Evolutionary conservation across 2,329 filamentous ascomycete genomes (phyloP).

Genomic region (Ophiobolus disseminans): DNA sequence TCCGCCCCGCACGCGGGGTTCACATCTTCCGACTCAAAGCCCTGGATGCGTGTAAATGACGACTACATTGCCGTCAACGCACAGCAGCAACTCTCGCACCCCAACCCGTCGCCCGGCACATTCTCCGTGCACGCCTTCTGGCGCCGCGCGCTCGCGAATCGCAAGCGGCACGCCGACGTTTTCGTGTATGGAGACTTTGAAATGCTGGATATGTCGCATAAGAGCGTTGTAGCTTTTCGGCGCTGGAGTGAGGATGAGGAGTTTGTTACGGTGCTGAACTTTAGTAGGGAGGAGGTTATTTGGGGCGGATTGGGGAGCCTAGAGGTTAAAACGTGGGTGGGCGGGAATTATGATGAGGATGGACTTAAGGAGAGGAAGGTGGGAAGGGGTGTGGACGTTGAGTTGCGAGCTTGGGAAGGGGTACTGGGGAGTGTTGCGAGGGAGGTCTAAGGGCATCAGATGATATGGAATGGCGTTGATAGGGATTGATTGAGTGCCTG

Average conservation of each 20-base stretch:
- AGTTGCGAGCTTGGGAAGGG: conserved; percentile 47
- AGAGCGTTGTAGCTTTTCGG: conserved; percentile 40
- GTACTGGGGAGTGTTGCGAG: conserved; percentile 42
- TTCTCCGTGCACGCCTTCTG: conserved; percentile 67
- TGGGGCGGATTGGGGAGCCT: conserved; percentile 38
- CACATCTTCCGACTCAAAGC: conserved; percentile 57
- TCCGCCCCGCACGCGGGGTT: conserved; percentile 66
- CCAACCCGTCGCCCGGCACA: conserved; percentile 36
- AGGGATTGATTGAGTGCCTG: too few relatives aligned
- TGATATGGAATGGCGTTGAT: too few relatives aligned
- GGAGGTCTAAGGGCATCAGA: too few relatives aligned
- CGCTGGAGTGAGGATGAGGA: conserved; percentile 36
- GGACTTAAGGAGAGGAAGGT: conserved; percentile 26
- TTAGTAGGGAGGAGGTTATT: conserved; percentile 35
- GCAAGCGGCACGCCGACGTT: conserved; percentile 65
- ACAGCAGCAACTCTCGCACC: conserved; percentile 54
- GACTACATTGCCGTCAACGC: conserved; percentile 65
- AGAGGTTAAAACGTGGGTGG: conserved; percentile 45
- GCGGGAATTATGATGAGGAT: conserved; percentile 45
- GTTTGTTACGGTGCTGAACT: conserved; percentile 44
- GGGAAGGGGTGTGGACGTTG: conserved; percentile 20
- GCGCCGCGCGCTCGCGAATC: conserved; percentile 60
- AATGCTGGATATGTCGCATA: conserved; percentile 57
- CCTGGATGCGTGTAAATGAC: conserved; percentile 69
- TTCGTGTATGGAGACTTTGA: conserved; percentile 69